These are phyloP conservation scores for Kwoniella heveanensis DNA, from an alignment of 768 basidiomycete genomes.

Conservation along the genomic window DNA sequence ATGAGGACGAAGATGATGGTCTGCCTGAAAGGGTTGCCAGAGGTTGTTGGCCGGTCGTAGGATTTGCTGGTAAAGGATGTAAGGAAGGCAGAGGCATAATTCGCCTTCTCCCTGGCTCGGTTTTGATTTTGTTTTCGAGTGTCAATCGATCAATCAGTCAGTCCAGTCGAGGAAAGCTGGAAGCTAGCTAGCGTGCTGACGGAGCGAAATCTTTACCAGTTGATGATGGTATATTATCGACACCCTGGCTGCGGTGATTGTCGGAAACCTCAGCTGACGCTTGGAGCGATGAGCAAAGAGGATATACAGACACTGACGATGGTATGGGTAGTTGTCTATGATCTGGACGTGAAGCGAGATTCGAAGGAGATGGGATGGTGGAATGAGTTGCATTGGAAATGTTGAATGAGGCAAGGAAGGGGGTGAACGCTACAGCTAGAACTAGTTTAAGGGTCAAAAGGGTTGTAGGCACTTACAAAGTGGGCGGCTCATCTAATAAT, in stretches of 20 bases:
- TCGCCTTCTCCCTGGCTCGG: background rate
- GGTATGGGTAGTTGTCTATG: background rate
- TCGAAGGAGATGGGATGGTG: background rate
- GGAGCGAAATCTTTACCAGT: no score
- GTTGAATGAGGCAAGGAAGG: conserved; percentile 2
- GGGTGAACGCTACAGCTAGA: background rate
- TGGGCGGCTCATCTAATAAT: no score
- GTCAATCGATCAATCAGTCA: background rate
- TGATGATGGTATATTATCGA: no score
- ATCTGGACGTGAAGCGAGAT: background rate
- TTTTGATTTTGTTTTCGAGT: background rate
- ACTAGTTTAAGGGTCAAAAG: conserved; percentile 1
- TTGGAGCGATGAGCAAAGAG: no score
- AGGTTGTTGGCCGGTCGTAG: conserved; percentile 46
- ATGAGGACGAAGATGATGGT: conserved; percentile 21
- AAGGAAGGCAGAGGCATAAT: conserved; percentile 39
- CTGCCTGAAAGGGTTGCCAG: conserved; percentile 20
- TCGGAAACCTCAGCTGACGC: no score
- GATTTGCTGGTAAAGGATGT: conserved; percentile 49
- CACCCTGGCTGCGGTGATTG: no score
- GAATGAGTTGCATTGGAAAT: conserved; percentile 3
- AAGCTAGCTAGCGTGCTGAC: no score
- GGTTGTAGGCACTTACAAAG: no score
- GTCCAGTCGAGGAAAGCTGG: no score
- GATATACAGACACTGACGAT: no score